phyloP scores from a whole-genome alignment of 257 asterid species.

The Marsdenia floribunda region DNA sequence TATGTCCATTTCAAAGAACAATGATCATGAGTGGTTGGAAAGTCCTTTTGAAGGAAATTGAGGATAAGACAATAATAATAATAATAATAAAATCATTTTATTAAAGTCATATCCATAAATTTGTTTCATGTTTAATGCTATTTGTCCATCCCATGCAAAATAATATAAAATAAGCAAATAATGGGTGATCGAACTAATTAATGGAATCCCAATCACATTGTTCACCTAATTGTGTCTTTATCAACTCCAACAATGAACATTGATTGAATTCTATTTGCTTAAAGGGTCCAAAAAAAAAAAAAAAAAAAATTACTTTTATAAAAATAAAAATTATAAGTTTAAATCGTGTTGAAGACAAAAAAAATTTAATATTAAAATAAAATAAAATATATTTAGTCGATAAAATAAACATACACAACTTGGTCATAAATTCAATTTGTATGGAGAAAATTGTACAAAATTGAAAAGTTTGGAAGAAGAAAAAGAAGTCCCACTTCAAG shows the following conservation, averaged over 20 bases:
- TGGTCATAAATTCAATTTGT: too few relatives aligned
- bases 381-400: too few relatives aligned
- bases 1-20: not conserved
- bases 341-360: too few relatives aligned
- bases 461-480: too few relatives aligned
- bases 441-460: not conserved
- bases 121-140: not conserved
- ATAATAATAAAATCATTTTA: not conserved
- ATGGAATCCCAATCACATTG: not conserved
- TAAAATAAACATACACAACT: too few relatives aligned
- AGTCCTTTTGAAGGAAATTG: not conserved
- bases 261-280: not conserved
- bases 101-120: not conserved
- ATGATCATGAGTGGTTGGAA: not conserved
- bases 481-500: too few relatives aligned
- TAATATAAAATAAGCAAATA: not conserved
- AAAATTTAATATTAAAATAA: too few relatives aligned
- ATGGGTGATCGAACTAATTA: not conserved
- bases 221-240: conserved; percentile 19
- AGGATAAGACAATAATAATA: not conserved
- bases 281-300: too few relatives aligned
- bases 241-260: not conserved
- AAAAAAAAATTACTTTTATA: too few relatives aligned
- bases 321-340: too few relatives aligned
- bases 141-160: not conserved